Evolutionary conservation across 768 basidiomycete genomes (phyloP), one percentile per base, ranked within the genome.

Genomic region (Boletus sp.): DNA sequence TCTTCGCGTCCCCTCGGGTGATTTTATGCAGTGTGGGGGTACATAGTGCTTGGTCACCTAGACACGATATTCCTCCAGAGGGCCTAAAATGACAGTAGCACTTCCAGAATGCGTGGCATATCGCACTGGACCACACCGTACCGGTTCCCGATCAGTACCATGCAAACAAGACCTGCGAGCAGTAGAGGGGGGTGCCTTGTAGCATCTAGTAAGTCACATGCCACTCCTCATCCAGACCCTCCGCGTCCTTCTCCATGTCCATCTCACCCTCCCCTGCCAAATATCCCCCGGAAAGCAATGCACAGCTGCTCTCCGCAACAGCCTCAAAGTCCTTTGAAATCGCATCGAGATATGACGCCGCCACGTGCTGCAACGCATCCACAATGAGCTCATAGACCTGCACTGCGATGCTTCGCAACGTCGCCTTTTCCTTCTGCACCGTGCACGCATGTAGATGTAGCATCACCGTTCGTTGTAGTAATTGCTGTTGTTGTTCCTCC

Each of bases 301-400:
- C 41, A 49, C 58, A 54, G 47, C 61, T 54, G 8, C 35, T 51
- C 53, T 64, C 60, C 14, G 55, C 51, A 24, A 71, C 57, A 3
- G 70, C 64, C 17, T 77, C 77, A 28, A 90, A 70, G 65, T 90
- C 87, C 28, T 80, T 78, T 1, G 90, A 63, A 12, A 90, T 80
- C 8, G 62, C 56, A 0, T 77, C 58, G 2, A 85, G 66, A 61
- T 83, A 81, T 3, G 79, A 70, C 0, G 68, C 58, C 0, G 79
- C 67, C 5, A 81, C 80, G 1, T 70, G 70, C 54, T 83, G 80
- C 33, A 89, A 71, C 3, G 81, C 80, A 49, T 95, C 93, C 44
- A 95, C 67, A 41, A 92, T 74, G 44, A 98, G 78, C 2, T 93
- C 91, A 64, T 87, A 91, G 11, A 96, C 83, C 66, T 95, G 92